A percentile compares a stretch with the other conserved stretches of the same genome.
phyloP scores from a whole-genome alignment of 768 basidiomycete genomes.

The Termitomyces sp. region DNA sequence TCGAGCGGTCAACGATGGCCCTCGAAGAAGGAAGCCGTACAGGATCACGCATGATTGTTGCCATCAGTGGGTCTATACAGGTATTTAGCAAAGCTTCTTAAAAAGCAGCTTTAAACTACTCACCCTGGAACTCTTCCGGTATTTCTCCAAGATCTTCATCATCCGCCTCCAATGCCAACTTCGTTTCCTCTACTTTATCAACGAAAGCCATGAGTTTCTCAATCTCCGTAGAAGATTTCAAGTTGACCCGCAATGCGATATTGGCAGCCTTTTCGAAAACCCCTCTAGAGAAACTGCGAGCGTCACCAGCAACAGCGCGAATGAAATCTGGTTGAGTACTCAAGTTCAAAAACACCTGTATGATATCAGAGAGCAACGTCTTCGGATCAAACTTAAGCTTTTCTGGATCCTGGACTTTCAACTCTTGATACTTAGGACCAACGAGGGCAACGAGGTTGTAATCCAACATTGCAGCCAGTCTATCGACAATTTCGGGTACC shows the following conservation, averaged over 20 bases:
- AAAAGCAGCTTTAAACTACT: slow-evolving; percentile 13
- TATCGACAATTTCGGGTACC: slow-evolving; percentile 93
- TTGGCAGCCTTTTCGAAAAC: slow-evolving; percentile 76
- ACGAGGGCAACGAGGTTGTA: slow-evolving; percentile 88
- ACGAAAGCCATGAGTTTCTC: slow-evolving; percentile 65
- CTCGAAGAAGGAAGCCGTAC: slow-evolving; percentile 84
- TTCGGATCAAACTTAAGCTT: slow-evolving; percentile 88
- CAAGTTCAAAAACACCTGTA: slow-evolving; percentile 88
- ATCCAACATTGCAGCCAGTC: slow-evolving; percentile 93
- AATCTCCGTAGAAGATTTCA: slow-evolving; percentile 80
- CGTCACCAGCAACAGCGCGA: slow-evolving; percentile 87
- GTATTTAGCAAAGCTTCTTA: neutral
- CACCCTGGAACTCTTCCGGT: slow-evolving; percentile 94
- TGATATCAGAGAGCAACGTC: slow-evolving; percentile 74
- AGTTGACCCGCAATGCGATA: slow-evolving; percentile 50
- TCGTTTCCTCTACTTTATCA: slow-evolving; percentile 77
- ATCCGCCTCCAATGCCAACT: slow-evolving; percentile 76
- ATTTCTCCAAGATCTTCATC: slow-evolving; percentile 82
- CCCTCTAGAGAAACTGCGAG: slow-evolving; percentile 81
- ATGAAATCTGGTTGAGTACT: slow-evolving; percentile 76
- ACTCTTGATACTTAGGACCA: slow-evolving; percentile 82
- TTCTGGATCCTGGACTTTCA: slow-evolving; percentile 80
- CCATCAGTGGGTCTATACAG: slow-evolving; percentile 77
- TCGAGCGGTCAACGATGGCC: slow-evolving; percentile 75
- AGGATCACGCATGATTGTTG: slow-evolving; percentile 91